These are phyloP conservation scores for Aspergillus oerlinghausenensis DNA, from an alignment of 2,329 filamentous ascomycete species.

Conservation along the genomic window DNA sequence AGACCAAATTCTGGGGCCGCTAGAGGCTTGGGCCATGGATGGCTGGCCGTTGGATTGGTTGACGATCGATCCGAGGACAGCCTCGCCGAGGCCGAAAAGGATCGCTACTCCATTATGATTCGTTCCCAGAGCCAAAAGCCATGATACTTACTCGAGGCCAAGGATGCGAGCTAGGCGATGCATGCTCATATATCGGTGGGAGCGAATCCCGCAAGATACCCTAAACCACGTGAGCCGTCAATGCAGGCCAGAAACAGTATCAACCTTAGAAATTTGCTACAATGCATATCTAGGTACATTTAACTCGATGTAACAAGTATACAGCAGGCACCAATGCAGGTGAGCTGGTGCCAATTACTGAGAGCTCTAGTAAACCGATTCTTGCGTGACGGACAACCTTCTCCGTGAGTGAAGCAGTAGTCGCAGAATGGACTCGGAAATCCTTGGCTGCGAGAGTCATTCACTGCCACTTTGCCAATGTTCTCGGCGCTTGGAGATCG, in stretches of 20 bases:
- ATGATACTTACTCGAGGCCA: neutral
- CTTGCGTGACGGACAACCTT: neutral
- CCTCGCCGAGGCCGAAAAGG: neutral
- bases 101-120: neutral
- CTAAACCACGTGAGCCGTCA: neutral
- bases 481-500: neutral
- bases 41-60: neutral
- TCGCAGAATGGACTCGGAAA: neutral
- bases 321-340: neutral
- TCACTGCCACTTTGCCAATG: neutral
- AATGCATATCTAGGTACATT: neutral
- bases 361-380: neutral
- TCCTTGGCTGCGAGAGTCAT: neutral
- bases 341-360: neutral
- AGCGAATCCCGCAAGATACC: neutral
- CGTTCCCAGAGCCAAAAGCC: neutral
- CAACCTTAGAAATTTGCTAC: neutral
- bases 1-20: slow-evolving; percentile 2
- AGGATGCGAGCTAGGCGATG: neutral
- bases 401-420: neutral
- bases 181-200: neutral
- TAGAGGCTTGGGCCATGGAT: slow-evolving; percentile 9
- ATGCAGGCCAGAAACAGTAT: neutral
- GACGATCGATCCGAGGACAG: neutral
- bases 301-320: neutral